A percentile compares a stretch with the other conserved stretches of the same genome.
phyloP scores from a whole-genome alignment of 495 filamentous ascomycete species.

The Penicillium antarcticum region DNA sequence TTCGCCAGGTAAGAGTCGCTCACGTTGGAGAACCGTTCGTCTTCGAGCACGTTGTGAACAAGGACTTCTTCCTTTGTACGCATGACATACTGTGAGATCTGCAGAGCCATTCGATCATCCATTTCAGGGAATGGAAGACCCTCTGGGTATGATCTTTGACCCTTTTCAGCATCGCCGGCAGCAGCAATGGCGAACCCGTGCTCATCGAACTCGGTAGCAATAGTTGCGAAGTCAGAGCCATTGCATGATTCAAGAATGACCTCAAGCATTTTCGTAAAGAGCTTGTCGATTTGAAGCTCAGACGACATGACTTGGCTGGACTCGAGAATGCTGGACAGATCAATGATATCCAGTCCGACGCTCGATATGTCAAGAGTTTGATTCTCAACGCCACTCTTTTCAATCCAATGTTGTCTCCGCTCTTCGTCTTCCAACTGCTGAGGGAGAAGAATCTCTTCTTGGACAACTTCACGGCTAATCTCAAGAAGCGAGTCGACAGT shows the following conservation, averaged over 20 bases:
- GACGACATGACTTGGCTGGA: conserved; percentile 90
- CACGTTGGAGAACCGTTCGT: conserved; percentile 85
- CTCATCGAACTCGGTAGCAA: conserved; percentile 71
- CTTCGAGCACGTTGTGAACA: conserved; percentile 74
- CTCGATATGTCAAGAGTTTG: conserved; percentile 43
- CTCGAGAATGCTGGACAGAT: conserved; percentile 80
- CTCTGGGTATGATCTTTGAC: conserved; percentile 51
- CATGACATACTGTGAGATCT: conserved; percentile 77
- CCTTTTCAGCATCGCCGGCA: conserved; percentile 65
- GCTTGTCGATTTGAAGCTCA: conserved; percentile 77
- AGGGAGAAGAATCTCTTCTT: conserved; percentile 39
- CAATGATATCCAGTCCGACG: conserved; percentile 70
- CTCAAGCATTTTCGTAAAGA: conserved; percentile 85
- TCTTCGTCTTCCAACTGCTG: conserved; percentile 55
- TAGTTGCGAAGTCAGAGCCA: conserved; percentile 73
- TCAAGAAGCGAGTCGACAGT: conserved; percentile 54
- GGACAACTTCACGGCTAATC: conserved; percentile 53
- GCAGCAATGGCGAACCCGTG: conserved; percentile 74
- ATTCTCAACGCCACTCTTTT: conserved; percentile 53
- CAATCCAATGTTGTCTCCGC: conserved; percentile 69
- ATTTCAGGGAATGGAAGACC: conserved; percentile 63
- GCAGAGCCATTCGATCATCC: conserved; percentile 67
- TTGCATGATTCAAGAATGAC: conserved; percentile 86
- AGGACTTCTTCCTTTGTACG: conserved; percentile 83
- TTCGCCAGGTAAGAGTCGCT: conserved; percentile 63